These are phyloP conservation scores for Xylaria castorea DNA, from an alignment of 495 filamentous ascomycete species.

Conservation along the genomic window DNA sequence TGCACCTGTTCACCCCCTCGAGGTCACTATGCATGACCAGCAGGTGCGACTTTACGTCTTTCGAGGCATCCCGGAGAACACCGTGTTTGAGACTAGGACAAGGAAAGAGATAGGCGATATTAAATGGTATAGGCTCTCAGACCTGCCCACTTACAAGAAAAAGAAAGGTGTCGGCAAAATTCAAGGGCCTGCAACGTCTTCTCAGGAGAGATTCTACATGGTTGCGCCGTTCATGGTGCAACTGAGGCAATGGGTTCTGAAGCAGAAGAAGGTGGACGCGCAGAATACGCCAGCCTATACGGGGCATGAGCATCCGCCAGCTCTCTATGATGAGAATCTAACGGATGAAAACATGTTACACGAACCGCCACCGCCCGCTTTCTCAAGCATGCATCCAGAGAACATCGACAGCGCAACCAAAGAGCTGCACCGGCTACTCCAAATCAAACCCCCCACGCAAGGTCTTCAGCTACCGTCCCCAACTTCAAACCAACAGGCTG, in stretches of 20 bases:
- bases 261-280: slow-evolving; percentile 74
- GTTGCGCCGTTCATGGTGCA: slow-evolving; percentile 89
- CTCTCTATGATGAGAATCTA: slow-evolving; percentile 43
- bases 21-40: slow-evolving; percentile 89
- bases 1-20: slow-evolving; percentile 76
- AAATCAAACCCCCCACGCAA: slow-evolving; percentile 61
- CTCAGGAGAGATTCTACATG: slow-evolving; percentile 94
- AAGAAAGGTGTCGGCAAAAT: slow-evolving; percentile 62
- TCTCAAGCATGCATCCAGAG: slow-evolving; percentile 20
- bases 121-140: slow-evolving; percentile 86
- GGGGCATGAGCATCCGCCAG: slow-evolving; percentile 33
- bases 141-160: slow-evolving; percentile 83
- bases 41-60: slow-evolving; percentile 92
- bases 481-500: slow-evolving; percentile 35
- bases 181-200: slow-evolving; percentile 59
- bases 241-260: slow-evolving; percentile 87
- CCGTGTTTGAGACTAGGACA: slow-evolving; percentile 84
- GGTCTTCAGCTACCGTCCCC: slow-evolving; percentile 45
- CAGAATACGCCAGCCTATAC: slow-evolving; percentile 38
- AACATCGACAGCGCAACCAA: slow-evolving; percentile 62
- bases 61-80: slow-evolving; percentile 82
- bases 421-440: slow-evolving; percentile 69
- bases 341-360: slow-evolving; percentile 51
- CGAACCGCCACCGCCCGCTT: slow-evolving; percentile 22
- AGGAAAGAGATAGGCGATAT: slow-evolving; percentile 98